Conservation (phyloP, 805 yeast species). For the Cyberlindnera euphorbiiphila region DNA sequence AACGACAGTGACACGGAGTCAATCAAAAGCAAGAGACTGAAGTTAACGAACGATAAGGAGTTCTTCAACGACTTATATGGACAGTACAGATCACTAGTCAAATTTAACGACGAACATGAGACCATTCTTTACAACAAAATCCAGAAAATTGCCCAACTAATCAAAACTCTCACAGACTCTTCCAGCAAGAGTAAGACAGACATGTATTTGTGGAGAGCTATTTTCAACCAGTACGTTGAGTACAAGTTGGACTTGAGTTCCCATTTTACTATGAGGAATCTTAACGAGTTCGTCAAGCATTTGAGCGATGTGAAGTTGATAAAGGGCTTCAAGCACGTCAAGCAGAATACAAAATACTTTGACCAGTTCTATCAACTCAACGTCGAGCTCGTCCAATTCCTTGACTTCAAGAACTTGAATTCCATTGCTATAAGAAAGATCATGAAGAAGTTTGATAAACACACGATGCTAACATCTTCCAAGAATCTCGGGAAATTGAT, state of each 20-base stretch:
- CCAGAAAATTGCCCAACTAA: constrained; percentile 31
- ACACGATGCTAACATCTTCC: constrained; percentile 52
- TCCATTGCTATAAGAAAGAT: constrained; percentile 63
- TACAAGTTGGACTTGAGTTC: constrained; percentile 59
- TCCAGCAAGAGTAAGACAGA: constrained; percentile 42
- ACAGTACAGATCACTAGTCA: constrained; percentile 25
- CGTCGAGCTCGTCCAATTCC: constrained; percentile 48
- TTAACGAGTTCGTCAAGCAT: constrained; percentile 39
- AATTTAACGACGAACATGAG: constrained; percentile 50
- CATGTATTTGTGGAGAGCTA: constrained; percentile 65
- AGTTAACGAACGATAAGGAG: constrained; percentile 10
- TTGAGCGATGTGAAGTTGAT: constrained; percentile 36
- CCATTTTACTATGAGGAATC: constrained; percentile 43
- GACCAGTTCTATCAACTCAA: constrained; percentile 50
- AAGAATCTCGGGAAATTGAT: constrained; percentile 42
- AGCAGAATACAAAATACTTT: constrained; percentile 44
- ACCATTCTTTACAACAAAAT: constrained; percentile 9
- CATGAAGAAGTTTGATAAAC: constrained; percentile 72
- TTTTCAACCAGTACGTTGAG: constrained; percentile 62
- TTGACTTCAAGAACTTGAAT: constrained; percentile 60
- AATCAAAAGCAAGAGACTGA: constrained; percentile 9
- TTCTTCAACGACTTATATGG: constrained; percentile 21
- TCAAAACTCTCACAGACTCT: constrained; percentile 13
- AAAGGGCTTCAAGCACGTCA: constrained; percentile 37
- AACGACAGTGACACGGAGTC: constrained; percentile 14